phyloP scores from a whole-genome alignment of 2,329 filamentous ascomycete species.

The Xylariaceae sp. region DNA sequence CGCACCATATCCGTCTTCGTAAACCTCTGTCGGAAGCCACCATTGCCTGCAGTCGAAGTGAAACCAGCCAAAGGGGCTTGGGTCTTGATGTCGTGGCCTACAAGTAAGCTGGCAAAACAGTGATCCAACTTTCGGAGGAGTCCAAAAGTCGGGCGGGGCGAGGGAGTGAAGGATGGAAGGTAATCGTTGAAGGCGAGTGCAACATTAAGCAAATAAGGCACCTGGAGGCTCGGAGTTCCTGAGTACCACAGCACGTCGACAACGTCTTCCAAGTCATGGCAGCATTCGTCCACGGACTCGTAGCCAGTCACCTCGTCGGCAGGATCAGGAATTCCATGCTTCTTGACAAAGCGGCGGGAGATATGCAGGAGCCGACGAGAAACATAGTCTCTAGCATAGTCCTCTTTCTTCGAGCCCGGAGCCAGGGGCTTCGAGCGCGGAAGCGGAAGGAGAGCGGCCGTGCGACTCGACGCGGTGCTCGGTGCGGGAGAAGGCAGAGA shows the following conservation, averaged over 20 bases:
- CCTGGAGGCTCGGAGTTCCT: constrained; percentile 76
- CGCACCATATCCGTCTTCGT: constrained; percentile 82
- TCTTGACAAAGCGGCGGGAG: constrained; percentile 58
- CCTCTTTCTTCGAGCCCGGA: constrained; percentile 57
- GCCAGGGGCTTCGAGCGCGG: constrained; percentile 50
- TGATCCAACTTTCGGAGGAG: constrained; percentile 76
- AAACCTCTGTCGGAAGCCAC: constrained; percentile 59
- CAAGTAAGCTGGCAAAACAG: constrained; percentile 73
- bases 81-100: constrained; percentile 63
- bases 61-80: constrained; percentile 67
- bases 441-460: constrained; percentile 46
- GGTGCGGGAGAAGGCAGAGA: constrained; percentile 54
- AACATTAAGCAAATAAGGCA: constrained; percentile 77
- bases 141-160: constrained; percentile 64
- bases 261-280: constrained; percentile 67
- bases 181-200: constrained; percentile 70
- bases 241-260: constrained; percentile 83
- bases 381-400: constrained; percentile 55
- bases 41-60: constrained; percentile 35
- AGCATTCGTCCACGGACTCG: constrained; percentile 64
- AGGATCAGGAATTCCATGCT: constrained; percentile 44
- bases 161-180: constrained; percentile 66
- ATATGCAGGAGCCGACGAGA: constrained; percentile 50
- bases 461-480: constrained; percentile 42
- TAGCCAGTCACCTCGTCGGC: constrained; percentile 50